A percentile compares a stretch with the other conserved stretches of the same genome.
These are phyloP conservation scores for Botryosphaeria dothidea DNA, from an alignment of 2,329 filamentous ascomycete genomes.

Conservation along the genomic window DNA sequence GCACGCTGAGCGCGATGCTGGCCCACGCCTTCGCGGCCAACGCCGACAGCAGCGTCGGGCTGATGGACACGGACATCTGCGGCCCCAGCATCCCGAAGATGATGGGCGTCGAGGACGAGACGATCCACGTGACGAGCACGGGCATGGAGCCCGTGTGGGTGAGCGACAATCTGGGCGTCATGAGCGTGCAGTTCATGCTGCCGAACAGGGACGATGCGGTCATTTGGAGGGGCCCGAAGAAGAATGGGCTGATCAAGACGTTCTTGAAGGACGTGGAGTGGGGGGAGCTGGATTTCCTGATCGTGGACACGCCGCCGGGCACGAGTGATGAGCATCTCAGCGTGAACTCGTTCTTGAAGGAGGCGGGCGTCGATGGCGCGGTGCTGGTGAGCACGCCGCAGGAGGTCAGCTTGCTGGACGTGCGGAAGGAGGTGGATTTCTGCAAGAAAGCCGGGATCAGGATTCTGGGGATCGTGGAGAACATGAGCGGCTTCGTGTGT, in stretches of 20 bases:
- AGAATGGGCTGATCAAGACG: slow-evolving; percentile 97
- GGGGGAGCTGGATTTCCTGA: slow-evolving; percentile 89
- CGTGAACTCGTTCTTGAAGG: slow-evolving; percentile 88
- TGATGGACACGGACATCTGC: slow-evolving; percentile 99
- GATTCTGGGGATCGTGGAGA: slow-evolving; percentile 89
- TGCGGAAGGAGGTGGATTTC: slow-evolving; percentile 97
- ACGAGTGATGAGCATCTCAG: slow-evolving; percentile 94
- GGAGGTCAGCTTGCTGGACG: slow-evolving; percentile 88
- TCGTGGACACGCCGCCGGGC: slow-evolving; percentile 94
- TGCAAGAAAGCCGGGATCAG: slow-evolving; percentile 91
- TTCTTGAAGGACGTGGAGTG: slow-evolving; percentile 98
- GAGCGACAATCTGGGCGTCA: slow-evolving; percentile 87
- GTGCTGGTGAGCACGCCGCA: slow-evolving; percentile 94
- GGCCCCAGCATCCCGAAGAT: slow-evolving; percentile 97
- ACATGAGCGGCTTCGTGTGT: slow-evolving; percentile 97
- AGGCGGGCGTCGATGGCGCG: slow-evolving; percentile 89
- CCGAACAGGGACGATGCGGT: slow-evolving; percentile 91
- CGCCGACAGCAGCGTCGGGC: slow-evolving; percentile 75
- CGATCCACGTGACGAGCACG: slow-evolving; percentile 82
- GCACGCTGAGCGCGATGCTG: slow-evolving; percentile 85
- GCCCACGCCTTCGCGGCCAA: slow-evolving; percentile 87
- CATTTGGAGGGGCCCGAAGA: slow-evolving; percentile 97
- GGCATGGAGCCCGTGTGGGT: slow-evolving; percentile 98
- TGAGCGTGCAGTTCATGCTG: slow-evolving; percentile 98
- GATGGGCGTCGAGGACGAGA: slow-evolving; percentile 95